Evolutionary conservation across 208 protist species (phyloP).

Genomic region (Crithidia mellificae): DNA sequence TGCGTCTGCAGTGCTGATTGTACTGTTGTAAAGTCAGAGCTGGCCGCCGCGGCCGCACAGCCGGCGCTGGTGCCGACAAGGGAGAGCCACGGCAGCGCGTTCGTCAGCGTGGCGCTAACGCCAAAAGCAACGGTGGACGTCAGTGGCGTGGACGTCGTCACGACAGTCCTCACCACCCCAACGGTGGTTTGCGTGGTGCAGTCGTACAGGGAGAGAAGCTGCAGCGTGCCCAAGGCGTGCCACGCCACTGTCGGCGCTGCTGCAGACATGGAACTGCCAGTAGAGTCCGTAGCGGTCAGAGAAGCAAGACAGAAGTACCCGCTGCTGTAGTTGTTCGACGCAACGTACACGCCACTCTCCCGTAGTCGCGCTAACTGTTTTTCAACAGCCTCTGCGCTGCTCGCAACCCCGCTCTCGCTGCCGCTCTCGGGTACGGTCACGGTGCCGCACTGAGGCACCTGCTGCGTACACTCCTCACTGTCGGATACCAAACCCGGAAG

Average conservation of each 20-base stretch:
- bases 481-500: neutral
- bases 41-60: neutral
- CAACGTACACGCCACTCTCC: neutral
- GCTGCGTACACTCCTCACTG: neutral
- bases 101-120: constrained; percentile 10
- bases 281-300: neutral
- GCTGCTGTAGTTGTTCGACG: neutral
- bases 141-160: constrained; percentile 13
- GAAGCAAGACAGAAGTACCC: constrained; percentile 34
- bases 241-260: neutral
- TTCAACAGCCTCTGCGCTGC: neutral
- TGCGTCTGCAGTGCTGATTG: constrained; percentile 3
- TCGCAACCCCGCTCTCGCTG: neutral
- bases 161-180: constrained; percentile 7
- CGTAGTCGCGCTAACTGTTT: neutral
- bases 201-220: constrained; percentile 29
- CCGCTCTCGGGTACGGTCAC: neutral
- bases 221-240: constrained; percentile 8
- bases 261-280: neutral
- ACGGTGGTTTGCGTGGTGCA: constrained; percentile 9
- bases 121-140: constrained; percentile 1
- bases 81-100: constrained; percentile 29
- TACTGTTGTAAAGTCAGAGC: neutral
- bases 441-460: neutral
- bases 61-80: neutral